Conservation (phyloP, 169 alveolate species). For the Plasmodium berghei region DNA sequence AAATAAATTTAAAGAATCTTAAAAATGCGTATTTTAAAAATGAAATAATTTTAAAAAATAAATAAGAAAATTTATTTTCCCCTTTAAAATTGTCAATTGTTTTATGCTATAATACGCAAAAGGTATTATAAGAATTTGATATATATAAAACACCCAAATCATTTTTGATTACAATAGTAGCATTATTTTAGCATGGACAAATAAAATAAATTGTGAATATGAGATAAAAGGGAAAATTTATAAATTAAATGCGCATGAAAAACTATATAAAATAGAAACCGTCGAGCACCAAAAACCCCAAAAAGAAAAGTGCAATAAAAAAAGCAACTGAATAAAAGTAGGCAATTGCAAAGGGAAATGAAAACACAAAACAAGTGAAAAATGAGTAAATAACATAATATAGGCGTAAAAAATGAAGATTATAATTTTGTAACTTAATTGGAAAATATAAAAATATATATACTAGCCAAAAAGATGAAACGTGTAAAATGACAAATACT, state of each 20-base stretch:
- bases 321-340: background rate
- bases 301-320: background rate
- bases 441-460: conserved; percentile 5
- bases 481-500: background rate
- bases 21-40: no score
- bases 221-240: background rate
- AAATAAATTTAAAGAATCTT: no score
- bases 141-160: no score
- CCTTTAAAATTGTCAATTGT: no score
- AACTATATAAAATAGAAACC: background rate
- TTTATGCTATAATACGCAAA: no score
- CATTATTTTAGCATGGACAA: no score
- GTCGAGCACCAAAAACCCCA: background rate
- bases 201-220: no score
- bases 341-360: background rate
- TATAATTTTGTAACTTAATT: conserved; percentile 5
- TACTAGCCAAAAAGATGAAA: background rate
- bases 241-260: background rate
- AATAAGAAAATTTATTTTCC: no score
- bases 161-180: no score
- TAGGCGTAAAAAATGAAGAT: conserved; percentile 47
- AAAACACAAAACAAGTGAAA: conserved; percentile 4
- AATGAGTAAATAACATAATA: conserved; percentile 36
- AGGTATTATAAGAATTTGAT: no score
- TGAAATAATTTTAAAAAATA: no score